These are phyloP conservation scores for Skeletonema tropicum DNA, from an alignment of 108 stramenopile genomes.

Conservation along the genomic window DNA sequence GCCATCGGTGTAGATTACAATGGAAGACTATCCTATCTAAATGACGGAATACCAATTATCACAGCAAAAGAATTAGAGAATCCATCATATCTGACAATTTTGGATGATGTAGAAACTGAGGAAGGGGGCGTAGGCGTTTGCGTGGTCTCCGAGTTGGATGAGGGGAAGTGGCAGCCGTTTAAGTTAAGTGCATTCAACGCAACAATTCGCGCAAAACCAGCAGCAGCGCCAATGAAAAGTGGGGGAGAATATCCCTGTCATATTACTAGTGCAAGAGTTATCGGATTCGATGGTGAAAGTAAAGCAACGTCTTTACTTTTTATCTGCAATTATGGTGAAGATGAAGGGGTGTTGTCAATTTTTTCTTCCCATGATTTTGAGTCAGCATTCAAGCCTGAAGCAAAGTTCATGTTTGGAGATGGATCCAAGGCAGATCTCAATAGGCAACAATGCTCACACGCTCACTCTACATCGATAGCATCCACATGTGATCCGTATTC, in stretches of 20 bases:
- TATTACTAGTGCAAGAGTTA: slow-evolving; percentile 10
- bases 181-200: not conserved
- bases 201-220: slow-evolving; percentile 9
- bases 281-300: slow-evolving; percentile 3
- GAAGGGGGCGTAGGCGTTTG: slow-evolving; percentile 15
- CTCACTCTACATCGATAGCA: slow-evolving; percentile 30
- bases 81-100: slow-evolving; percentile 38
- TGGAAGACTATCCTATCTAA: slow-evolving; percentile 29
- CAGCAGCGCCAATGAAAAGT: slow-evolving; percentile 14
- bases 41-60: slow-evolving; percentile 34
- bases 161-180: slow-evolving; percentile 37
- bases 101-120: not conserved
- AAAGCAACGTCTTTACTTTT: slow-evolving; percentile 12
- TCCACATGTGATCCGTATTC: slow-evolving; percentile 10
- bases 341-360: slow-evolving; percentile 30
- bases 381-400: slow-evolving; percentile 4
- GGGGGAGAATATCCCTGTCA: slow-evolving; percentile 48
- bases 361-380: not conserved
- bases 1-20: slow-evolving; percentile 24
- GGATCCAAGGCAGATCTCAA: slow-evolving; percentile 32
- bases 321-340: slow-evolving; percentile 46
- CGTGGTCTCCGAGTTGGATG: slow-evolving; percentile 42
- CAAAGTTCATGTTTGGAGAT: slow-evolving; percentile 24
- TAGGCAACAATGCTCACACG: slow-evolving; percentile 42
- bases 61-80: slow-evolving; percentile 31